Evolutionary conservation across 2,329 filamentous ascomycete genomes (phyloP), one percentile per base, ranked within the genome.

Genomic region (Aureobasidium leucospermi): DNA sequence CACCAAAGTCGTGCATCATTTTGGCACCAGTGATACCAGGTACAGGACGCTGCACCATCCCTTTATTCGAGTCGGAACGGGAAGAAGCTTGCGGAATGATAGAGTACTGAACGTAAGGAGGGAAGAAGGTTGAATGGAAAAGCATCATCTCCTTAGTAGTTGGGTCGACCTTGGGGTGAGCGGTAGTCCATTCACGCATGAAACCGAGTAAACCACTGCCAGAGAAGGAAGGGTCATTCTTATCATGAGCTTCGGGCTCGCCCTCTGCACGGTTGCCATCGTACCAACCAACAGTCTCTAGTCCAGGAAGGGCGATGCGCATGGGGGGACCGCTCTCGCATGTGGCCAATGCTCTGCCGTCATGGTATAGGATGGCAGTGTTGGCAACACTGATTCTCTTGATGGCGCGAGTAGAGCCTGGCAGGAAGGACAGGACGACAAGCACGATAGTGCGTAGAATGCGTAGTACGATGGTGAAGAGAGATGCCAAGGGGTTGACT

Each of bases 1-100:
- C 85, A 13, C 86, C 86, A 70, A 89, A 89, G 68, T 89, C 86
- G 67, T 89, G 87, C 85, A 89, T 89, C 80, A 89, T 86, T 67
- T 86, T 88, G 1, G 85, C 82, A 1, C 81, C 81, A 4, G 75
- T 74, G 29, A 89, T 76, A 0, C 85, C 85, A 0, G 84, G 80
- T 0, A 89, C 77, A 0, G 84, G 75, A 6, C 76, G 72, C 63
- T 83, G 83, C 59, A 87, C 72, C 49, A 75, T 65, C 52, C 65
- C 71, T 36, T 62, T 62, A 1, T 38, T 9, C 55, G 34, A 34
- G 69, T 45, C 64, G 13, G 53, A 46, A 19, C 42, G 43, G 41
- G 55, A 32, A 31, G 55, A 58, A 13, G 55, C 41, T 19, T 43
- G 55, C 1, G 80, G 79, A 45, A 85, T 71, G 52, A 84, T 74